Evolutionary conservation across 768 basidiomycete species (phyloP).

Genomic region (Termitomyces titanicus): DNA sequence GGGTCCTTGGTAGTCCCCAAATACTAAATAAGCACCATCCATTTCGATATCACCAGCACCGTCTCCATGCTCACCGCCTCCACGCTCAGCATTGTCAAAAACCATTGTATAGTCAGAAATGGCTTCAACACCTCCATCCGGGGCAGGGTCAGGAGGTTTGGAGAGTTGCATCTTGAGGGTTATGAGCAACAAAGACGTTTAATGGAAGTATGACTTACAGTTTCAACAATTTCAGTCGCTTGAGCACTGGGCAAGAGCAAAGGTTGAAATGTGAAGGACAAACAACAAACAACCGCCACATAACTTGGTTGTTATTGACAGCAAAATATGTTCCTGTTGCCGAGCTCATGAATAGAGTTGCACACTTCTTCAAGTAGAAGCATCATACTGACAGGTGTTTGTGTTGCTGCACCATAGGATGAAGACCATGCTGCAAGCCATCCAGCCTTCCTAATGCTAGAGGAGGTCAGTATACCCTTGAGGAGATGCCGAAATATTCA

Average conservation of each 20-base stretch:
- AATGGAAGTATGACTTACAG: background rate
- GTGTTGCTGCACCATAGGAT: background rate
- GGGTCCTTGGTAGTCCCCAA: background rate
- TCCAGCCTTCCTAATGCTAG: background rate
- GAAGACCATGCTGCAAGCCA: background rate
- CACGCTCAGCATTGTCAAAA: background rate
- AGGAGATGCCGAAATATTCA: background rate
- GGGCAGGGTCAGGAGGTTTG: background rate
- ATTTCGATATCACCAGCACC: background rate
- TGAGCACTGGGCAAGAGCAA: background rate
- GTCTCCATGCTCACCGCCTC: too few species aligned
- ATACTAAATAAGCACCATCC: background rate
- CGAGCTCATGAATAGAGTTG: background rate
- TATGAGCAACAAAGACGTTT: background rate
- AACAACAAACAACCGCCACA: background rate
- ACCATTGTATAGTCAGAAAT: background rate
- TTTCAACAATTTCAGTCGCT: background rate
- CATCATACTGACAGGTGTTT: background rate
- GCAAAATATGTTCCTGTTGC: too few species aligned
- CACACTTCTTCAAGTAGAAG: background rate
- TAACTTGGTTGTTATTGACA: background rate
- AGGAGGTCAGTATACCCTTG: too few species aligned
- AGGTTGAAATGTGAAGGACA: background rate
- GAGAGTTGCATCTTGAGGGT: background rate
- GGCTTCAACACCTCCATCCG: too few species aligned